Base-by-base conservation (phyloP, 2,329 filamentous ascomycete genomes). In the Ophiocordyceps camponoti-floridani region DNA sequence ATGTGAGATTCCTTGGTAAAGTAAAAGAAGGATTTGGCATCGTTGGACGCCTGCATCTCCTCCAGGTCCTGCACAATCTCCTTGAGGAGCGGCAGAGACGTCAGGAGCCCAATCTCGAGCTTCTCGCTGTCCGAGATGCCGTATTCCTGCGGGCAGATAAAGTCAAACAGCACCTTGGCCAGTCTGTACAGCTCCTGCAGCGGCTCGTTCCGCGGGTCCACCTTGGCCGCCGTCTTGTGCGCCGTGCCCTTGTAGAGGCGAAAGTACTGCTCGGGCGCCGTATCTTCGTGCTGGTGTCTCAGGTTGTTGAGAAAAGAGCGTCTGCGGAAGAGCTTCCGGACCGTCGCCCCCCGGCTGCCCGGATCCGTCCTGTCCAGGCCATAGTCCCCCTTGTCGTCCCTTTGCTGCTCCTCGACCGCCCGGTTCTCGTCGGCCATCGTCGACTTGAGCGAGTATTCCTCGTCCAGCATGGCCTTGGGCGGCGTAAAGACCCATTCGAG, bases 1-100 rank as follows among this genome's bases (percentile, higher is more conserved):
- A 98, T 95, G 60, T 98, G 91, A 1, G 86, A 94, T 63, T 98
- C 91, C 62, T 98, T 98, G 50, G 91, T 98, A 62, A 98, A 98
- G 66, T 98, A 98, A 64, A 96, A 85, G 68, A 96, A 96, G 2
- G 83, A 89, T 59, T 95, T 95, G 41, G 88, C 87, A 52, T 93
- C 84, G 44, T 89, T 82, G 0, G 85, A 93, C 4, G 91, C 89
- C 63, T 98, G 91, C 62, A 96, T 86, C 62, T 96, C 88, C 65
- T 98, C 93, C 2, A 98, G 72, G 55, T 98, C 89, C 56, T 88
- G 83, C 7, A 98, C 91, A 54, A 98, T 95, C 63, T 98, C 91
- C 60, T 93, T 93, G 41, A 98, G 75, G 14, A 98, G 70, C 2
- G 91, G 93, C 42, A 98, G 68, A 12, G 88, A 95, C 0, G 91